phyloP scores from a whole-genome alignment of 2,329 filamentous ascomycete species.

The Aureobasidium vineae region DNA sequence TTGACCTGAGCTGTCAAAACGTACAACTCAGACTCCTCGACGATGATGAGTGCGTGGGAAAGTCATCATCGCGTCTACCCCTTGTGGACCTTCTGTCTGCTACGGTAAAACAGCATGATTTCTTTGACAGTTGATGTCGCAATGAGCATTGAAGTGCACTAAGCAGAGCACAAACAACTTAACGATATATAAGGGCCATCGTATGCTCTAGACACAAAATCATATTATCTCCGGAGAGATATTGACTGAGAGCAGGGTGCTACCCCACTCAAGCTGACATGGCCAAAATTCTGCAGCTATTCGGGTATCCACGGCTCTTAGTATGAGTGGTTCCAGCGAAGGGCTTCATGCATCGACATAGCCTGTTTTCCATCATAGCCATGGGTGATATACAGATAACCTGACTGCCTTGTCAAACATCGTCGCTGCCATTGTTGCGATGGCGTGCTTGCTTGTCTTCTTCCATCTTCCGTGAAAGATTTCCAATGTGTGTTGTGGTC shows the following conservation, averaged over 20 bases:
- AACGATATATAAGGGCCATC: no score
- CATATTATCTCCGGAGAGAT: no score
- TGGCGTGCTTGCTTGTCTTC: conserved; percentile 6
- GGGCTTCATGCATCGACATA: neutral
- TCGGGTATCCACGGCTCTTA: neutral
- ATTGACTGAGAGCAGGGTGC: neutral
- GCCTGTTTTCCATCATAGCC: neutral
- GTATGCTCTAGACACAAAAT: no score
- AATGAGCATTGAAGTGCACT: no score
- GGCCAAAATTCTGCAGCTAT: neutral
- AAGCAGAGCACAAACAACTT: no score
- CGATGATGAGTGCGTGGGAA: no score
- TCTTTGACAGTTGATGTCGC: no score
- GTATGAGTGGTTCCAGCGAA: neutral
- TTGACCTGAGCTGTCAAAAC: no score
- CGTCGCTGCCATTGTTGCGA: neutral
- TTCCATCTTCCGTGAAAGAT: conserved; percentile 10
- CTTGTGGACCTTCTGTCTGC: no score
- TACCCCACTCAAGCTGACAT: neutral
- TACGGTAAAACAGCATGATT: no score
- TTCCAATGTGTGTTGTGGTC: neutral
- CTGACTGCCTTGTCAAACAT: neutral
- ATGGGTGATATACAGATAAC: neutral
- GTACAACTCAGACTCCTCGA: no score
- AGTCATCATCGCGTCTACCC: no score